Evolutionary conservation across 2,329 filamentous ascomycete species (phyloP).

Genomic region (Onygena corvina): DNA sequence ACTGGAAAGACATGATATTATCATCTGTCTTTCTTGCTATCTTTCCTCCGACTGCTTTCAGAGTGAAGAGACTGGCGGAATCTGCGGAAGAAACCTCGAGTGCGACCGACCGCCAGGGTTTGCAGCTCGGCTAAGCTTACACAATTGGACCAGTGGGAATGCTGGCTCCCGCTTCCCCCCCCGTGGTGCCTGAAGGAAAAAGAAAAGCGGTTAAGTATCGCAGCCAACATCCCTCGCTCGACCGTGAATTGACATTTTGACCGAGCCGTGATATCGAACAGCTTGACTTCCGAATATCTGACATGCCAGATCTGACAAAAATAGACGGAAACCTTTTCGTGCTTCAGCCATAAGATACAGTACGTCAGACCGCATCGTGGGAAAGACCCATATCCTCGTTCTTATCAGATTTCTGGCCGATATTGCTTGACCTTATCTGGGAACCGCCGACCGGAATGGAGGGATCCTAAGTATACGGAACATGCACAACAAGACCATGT

Average conservation of each 20-base stretch:
- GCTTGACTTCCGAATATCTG: background rate
- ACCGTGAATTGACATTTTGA: conserved; percentile 1
- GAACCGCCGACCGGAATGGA: background rate
- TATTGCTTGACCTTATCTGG: background rate
- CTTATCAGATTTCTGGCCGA: background rate
- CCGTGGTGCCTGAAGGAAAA: conserved; percentile 4
- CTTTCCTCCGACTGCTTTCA: no score
- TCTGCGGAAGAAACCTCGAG: no score
- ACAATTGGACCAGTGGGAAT: background rate
- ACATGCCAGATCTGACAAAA: background rate
- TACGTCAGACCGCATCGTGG: conserved; percentile 3
- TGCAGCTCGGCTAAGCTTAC: background rate
- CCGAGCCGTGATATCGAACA: background rate
- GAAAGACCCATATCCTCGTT: background rate
- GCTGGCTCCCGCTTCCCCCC: background rate
- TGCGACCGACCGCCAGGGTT: background rate
- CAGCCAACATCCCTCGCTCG: conserved; percentile 3
- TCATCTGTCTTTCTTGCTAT: no score
- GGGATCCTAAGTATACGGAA: background rate
- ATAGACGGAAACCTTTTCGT: background rate
- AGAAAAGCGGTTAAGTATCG: conserved; percentile 5
- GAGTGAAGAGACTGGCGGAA: no score
- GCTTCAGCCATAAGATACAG: background rate
- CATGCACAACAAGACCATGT: background rate
- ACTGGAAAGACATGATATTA: no score